Base-by-base conservation (phyloP, 2,329 filamentous ascomycete species). In the Scorias spongiosa region DNA sequence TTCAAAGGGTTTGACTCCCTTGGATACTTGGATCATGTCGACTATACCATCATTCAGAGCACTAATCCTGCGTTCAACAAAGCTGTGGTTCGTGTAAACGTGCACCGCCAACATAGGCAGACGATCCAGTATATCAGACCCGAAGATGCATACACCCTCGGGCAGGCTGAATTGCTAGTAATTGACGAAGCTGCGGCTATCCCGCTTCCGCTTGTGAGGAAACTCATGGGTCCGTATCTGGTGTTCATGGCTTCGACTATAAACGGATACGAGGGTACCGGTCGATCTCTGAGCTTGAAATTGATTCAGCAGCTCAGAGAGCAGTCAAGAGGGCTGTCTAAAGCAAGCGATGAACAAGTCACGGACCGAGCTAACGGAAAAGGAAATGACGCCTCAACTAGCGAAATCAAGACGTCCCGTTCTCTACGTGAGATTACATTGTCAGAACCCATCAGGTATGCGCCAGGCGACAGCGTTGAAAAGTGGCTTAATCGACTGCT, bases 181-280 rank as follows among this genome's bases (percentile, higher is more conserved):
- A 96, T 98, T 50, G 91, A 98, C 63, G 91, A 98, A 65, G 91
- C 91, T 12, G 91, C 91, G 10, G 93, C 93, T 1, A 98, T 98
- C 49, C 91, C 93, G 10, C 66, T 98, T 10, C 91, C 91, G 1
- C 69, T 96, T 2, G 91, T 98, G 7, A 76, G 82, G 54, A 95
- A 95, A 65, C 72, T 98, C 36, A 88, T 98, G 77, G 91, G 91
- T 0, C 89, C 89, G 11, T 98, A 98, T 63, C 71, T 98, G 32
- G 87, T 96, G 8, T 98, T 98, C 65, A 96, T 98, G 91, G 87
- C 93, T 1, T 98, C 91, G 1, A 98, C 91, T 1, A 95, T 98
- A 67, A 96, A 96, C 59, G 91, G 91, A 46, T 98, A 98, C 61
- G 91, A 98, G 67, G 91, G 91, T 45, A 98, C 91, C 6, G 91